Evolutionary conservation across 179 eudicot genomes (phyloP).

Genomic region (Nepenthes alata): DNA sequence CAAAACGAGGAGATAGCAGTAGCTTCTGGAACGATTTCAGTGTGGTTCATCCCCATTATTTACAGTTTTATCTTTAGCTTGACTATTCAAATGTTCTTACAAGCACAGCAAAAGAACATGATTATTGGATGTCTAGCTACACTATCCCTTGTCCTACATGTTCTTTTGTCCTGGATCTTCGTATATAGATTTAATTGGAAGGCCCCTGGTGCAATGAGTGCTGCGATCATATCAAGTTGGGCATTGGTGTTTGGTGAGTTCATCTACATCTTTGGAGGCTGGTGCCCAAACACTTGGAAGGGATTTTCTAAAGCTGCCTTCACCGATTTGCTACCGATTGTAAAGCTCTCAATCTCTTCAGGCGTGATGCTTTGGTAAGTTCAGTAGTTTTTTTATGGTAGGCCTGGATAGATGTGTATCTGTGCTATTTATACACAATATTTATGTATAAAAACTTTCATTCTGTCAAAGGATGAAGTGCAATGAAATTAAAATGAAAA

Average conservation of each 20-base stretch:
- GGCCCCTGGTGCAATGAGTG: constrained; percentile 4
- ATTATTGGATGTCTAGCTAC: constrained; percentile 3
- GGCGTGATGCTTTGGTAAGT: constrained; percentile 18
- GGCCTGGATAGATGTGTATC: no score
- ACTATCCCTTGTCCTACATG: neutral
- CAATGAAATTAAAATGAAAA: no score
- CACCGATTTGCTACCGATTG: constrained; percentile 12
- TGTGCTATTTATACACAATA: no score
- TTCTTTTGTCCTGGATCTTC: neutral
- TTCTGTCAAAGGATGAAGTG: no score
- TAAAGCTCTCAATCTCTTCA: constrained; percentile 20
- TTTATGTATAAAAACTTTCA: no score
- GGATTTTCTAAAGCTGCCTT: constrained; percentile 16
- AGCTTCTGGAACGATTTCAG: constrained; percentile 8
- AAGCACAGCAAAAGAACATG: constrained; percentile 7
- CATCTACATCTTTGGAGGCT: constrained; percentile 17
- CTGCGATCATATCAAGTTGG: neutral
- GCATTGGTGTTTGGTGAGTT: constrained; percentile 10
- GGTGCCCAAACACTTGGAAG: constrained; percentile 18
- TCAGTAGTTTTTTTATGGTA: neutral
- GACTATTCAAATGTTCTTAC: constrained; percentile 2
- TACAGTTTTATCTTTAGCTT: neutral
- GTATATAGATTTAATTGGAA: neutral
- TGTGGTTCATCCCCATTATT: neutral
- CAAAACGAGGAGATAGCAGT: constrained; percentile 8